phyloP scores from a whole-genome alignment of 108 stramenopile species.

The Hondaea fermentalgiana region DNA sequence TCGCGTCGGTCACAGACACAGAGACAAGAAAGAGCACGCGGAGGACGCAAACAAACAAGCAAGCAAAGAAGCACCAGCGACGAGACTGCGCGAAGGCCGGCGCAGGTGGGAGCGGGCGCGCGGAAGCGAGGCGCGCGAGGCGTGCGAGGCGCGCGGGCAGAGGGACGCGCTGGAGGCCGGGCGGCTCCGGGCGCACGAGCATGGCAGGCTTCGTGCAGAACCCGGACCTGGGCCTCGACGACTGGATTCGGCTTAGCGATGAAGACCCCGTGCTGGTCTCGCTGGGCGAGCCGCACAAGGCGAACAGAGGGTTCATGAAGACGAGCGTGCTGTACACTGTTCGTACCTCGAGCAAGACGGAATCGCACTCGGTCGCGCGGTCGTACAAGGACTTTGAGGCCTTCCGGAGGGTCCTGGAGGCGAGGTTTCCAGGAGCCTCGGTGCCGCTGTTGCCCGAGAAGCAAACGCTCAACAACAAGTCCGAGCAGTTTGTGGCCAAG shows the following conservation, averaged over 20 bases:
- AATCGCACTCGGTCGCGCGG: not conserved
- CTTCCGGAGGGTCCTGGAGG: not conserved
- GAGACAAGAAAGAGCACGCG: too few species aligned
- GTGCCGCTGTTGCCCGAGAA: not conserved
- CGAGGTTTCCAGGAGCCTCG: not conserved
- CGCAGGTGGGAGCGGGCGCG: too few species aligned
- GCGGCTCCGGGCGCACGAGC: too few species aligned
- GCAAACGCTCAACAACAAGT: not conserved
- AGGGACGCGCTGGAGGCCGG: too few species aligned
- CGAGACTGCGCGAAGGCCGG: too few species aligned
- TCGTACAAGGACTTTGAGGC: conserved; percentile 14
- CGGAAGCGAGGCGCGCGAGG: too few species aligned
- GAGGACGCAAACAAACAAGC: too few species aligned
- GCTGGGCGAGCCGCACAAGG: not conserved
- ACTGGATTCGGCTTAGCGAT: not conserved
- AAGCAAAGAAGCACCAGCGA: too few species aligned
- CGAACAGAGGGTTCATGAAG: not conserved
- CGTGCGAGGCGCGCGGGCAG: too few species aligned
- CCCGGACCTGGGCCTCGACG: not conserved
- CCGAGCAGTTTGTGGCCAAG: conserved; percentile 8
- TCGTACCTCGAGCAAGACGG: not conserved
- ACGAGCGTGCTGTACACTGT: not conserved
- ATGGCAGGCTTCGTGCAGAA: not conserved
- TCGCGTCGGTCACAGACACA: too few species aligned
- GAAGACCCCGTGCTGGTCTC: conserved; percentile 14